Percentiles rank a stretch among this genome's conserved stretches.
Conservation (phyloP, 2,329 filamentous ascomycete species). For the Xylogone sp. region DNA sequence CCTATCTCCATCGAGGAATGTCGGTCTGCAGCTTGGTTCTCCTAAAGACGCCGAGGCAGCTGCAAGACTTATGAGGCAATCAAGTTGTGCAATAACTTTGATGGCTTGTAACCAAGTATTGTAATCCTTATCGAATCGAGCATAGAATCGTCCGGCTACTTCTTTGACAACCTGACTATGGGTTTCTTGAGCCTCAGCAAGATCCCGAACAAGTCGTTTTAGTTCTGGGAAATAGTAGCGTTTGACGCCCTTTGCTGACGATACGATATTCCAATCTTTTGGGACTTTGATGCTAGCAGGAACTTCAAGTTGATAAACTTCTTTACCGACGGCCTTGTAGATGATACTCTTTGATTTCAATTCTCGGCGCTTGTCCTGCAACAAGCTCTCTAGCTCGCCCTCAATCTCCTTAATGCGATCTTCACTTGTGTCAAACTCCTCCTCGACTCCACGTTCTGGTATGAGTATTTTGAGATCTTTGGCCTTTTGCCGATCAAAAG, state of each 20-base stretch:
- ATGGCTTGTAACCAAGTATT: conserved; percentile 83
- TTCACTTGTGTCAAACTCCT: conserved; percentile 85
- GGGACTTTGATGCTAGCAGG: conserved; percentile 82
- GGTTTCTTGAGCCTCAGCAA: conserved; percentile 92
- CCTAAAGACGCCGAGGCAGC: conserved; percentile 83
- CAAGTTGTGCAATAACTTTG: conserved; percentile 84
- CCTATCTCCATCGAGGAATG: conserved; percentile 80
- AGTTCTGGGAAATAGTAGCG: conserved; percentile 91
- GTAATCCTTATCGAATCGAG: conserved; percentile 85
- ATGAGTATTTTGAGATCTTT: conserved; percentile 78
- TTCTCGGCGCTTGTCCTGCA: conserved; percentile 68
- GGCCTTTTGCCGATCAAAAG: conserved; percentile 81
- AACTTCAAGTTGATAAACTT: conserved; percentile 93
- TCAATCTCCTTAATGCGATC: conserved; percentile 74
- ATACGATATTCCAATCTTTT: conserved; percentile 92
- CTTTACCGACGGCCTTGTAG: conserved; percentile 87
- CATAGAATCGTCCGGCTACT: conserved; percentile 77
- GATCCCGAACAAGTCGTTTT: conserved; percentile 73
- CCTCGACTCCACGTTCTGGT: conserved; percentile 81
- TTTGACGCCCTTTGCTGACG: conserved; percentile 83
- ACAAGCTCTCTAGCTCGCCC: conserved; percentile 63
- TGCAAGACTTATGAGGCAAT: conserved; percentile 90
- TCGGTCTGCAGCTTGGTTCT: conserved; percentile 80
- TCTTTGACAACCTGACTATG: conserved; percentile 89
- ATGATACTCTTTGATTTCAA: conserved; percentile 59